Evolutionary conservation across 768 basidiomycete species (phyloP).

Genomic region (Auricularia sp.): DNA sequence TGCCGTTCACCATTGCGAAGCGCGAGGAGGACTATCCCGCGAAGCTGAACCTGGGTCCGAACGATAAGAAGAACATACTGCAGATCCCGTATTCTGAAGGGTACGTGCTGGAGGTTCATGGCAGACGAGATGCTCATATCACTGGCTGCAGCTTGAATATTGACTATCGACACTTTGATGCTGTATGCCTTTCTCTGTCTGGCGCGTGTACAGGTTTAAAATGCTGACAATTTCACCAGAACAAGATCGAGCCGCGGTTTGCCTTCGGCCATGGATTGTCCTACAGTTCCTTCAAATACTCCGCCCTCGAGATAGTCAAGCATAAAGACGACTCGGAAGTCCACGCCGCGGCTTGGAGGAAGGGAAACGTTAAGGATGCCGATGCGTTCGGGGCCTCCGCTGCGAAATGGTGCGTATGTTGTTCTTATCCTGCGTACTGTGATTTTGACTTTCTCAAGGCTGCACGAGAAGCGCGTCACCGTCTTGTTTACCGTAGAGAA

Average conservation of each 20-base stretch:
- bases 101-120: slow-evolving; percentile 12
- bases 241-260: slow-evolving; percentile 32
- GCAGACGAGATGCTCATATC: no score
- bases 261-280: slow-evolving; percentile 88
- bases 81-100: slow-evolving; percentile 52
- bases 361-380: background rate
- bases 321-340: slow-evolving; percentile 18
- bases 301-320: slow-evolving; percentile 36
- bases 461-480: slow-evolving; percentile 53
- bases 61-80: slow-evolving; percentile 13
- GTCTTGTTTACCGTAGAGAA: slow-evolving; percentile 62
- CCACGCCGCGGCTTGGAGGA: background rate
- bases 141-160: background rate
- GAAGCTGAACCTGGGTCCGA: slow-evolving; percentile 31
- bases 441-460: slow-evolving; percentile 26
- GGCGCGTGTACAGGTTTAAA: no score
- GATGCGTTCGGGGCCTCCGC: background rate
- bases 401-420: background rate
- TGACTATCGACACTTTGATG: slow-evolving; percentile 49
- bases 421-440: background rate
- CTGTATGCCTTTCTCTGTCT: background rate
- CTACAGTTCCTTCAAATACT: slow-evolving; percentile 76
- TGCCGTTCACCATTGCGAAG: slow-evolving; percentile 78
- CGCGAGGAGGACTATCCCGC: slow-evolving; percentile 48
- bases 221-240: slow-evolving; percentile 20